phyloP scores from a whole-genome alignment of 169 alveolate genomes.

The Eimeria falciformis region DNA sequence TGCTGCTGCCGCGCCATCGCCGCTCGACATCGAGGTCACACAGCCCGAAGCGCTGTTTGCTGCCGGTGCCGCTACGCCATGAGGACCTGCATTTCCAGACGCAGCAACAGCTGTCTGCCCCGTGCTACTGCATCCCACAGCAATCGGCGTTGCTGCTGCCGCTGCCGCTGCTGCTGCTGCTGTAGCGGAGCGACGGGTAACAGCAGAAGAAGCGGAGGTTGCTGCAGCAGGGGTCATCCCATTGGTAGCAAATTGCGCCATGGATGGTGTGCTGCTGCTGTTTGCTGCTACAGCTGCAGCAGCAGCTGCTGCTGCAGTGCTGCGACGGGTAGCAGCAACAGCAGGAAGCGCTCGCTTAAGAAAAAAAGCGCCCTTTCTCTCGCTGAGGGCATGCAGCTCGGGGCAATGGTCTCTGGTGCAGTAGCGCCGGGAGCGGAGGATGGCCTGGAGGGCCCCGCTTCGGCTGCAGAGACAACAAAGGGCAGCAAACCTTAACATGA shows the following conservation, averaged over 20 bases:
- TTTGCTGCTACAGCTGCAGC: not conserved
- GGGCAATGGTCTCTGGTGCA: slow-evolving; percentile 58
- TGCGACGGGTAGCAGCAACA: slow-evolving; percentile 50
- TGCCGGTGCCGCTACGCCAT: not conserved
- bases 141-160: slow-evolving; percentile 16
- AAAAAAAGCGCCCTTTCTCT: slow-evolving; percentile 46
- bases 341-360: slow-evolving; percentile 36
- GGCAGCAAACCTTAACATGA: not conserved
- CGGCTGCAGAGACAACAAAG: slow-evolving; percentile 43
- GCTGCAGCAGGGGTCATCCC: not conserved
- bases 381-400: slow-evolving; percentile 67
- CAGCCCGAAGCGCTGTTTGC: not conserved
- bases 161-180: slow-evolving; percentile 45
- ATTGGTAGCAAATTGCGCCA: not conserved
- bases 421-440: slow-evolving; percentile 67
- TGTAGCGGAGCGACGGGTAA: not conserved
- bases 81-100: not conserved
- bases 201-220: not conserved
- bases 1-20: slow-evolving; percentile 46
- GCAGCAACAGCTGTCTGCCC: slow-evolving; percentile 9
- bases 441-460: slow-evolving; percentile 59
- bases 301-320: slow-evolving; percentile 41
- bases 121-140: not conserved
- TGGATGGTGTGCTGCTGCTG: slow-evolving; percentile 58
- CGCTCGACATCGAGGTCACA: not conserved